Evolutionary conservation across 78 protist genomes (phyloP).

Genomic region (Dictyostelium purpureum): DNA sequence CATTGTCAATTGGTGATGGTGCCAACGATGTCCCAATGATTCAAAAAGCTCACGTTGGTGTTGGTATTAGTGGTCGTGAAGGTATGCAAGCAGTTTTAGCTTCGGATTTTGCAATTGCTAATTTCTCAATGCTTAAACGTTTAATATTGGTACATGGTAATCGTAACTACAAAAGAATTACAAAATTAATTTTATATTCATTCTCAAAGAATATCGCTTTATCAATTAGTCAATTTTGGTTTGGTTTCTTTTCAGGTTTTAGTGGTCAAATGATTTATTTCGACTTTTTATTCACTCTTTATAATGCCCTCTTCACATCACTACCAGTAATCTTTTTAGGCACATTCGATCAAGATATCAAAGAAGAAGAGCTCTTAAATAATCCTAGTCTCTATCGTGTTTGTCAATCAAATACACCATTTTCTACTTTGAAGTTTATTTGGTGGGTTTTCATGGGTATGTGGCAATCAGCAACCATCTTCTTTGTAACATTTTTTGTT

Average conservation of each 20-base stretch:
- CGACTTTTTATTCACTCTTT: slow-evolving; percentile 56
- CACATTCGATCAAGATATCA: slow-evolving; percentile 88
- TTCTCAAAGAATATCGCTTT: slow-evolving; percentile 84
- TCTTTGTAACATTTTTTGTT: slow-evolving; percentile 63
- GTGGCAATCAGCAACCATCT: slow-evolving; percentile 64
- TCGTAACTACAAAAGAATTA: slow-evolving; percentile 91
- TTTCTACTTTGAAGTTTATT: slow-evolving; percentile 37
- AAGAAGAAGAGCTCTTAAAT: slow-evolving; percentile 39
- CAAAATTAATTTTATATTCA: slow-evolving; percentile 85
- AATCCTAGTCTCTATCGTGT: slow-evolving; percentile 17
- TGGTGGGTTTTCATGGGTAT: slow-evolving; percentile 75
- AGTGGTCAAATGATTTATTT: slow-evolving; percentile 79
- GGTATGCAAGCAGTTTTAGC: slow-evolving; percentile 95
- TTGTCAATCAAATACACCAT: slow-evolving; percentile 63
- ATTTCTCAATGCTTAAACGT: slow-evolving; percentile 85
- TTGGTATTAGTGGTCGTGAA: slow-evolving; percentile 96
- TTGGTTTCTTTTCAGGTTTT: slow-evolving; percentile 82
- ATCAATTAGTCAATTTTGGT: slow-evolving; percentile 83
- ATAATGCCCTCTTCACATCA: slow-evolving; percentile 86
- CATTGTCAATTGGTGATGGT: slow-evolving; percentile 98
- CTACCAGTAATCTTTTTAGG: slow-evolving; percentile 85
- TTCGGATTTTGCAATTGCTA: slow-evolving; percentile 93
- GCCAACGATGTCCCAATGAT: slow-evolving; percentile 92
- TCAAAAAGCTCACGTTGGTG: slow-evolving; percentile 91
- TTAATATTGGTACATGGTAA: slow-evolving; percentile 92